Conservation (phyloP, 257 asterid species). For the Forsythia viridissima region DNA sequence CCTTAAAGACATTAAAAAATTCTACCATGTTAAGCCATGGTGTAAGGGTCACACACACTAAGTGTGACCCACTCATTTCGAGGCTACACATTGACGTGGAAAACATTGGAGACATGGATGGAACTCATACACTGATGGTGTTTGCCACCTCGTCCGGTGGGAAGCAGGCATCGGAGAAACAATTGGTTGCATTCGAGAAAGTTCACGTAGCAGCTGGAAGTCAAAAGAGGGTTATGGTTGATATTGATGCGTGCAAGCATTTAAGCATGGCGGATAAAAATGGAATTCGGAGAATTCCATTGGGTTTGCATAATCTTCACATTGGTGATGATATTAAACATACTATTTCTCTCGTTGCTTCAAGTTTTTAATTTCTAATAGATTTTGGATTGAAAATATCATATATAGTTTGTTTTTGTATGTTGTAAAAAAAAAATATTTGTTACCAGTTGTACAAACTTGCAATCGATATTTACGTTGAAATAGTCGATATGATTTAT, state of each 20-base stretch:
- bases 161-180: slow-evolving; percentile 33
- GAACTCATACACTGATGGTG: slow-evolving; percentile 64
- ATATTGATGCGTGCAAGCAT: slow-evolving; percentile 61
- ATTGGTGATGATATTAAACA: slow-evolving; percentile 67
- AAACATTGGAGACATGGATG: slow-evolving; percentile 69
- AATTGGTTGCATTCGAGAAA: slow-evolving; percentile 68
- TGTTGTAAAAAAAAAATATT: neutral
- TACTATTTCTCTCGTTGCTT: slow-evolving; percentile 46
- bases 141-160: slow-evolving; percentile 43
- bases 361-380: slow-evolving; percentile 31
- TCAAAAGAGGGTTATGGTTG: slow-evolving; percentile 38
- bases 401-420: neutral
- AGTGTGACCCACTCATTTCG: slow-evolving; percentile 52
- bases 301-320: slow-evolving; percentile 82
- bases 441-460: slow-evolving; percentile 29
- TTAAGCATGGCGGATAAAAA: slow-evolving; percentile 59
- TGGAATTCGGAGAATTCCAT: slow-evolving; percentile 74
- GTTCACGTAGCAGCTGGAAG: slow-evolving; percentile 49
- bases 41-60: slow-evolving; percentile 59
- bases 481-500: neutral
- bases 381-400: neutral
- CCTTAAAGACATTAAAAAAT: slow-evolving; percentile 31
- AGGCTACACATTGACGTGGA: slow-evolving; percentile 61
- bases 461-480: slow-evolving; percentile 21
- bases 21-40: slow-evolving; percentile 36